Evolutionary conservation across 768 basidiomycete genomes (phyloP).

Genomic region (Pseudohyphozyma bogoriensis): DNA sequence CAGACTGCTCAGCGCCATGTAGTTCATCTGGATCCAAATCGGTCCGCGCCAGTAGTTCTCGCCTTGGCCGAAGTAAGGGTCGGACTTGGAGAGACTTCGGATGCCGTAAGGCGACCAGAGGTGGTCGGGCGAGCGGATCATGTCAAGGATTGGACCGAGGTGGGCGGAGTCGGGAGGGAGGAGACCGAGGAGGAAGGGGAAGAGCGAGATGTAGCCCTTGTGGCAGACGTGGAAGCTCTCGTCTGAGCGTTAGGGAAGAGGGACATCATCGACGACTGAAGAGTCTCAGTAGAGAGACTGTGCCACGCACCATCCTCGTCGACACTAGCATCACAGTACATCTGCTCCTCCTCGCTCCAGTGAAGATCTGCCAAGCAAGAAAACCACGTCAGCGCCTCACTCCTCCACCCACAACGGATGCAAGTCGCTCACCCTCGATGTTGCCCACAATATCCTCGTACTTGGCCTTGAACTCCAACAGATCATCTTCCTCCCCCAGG

Average conservation of each 20-base stretch:
- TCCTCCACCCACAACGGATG: background rate
- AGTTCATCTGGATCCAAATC: constrained; percentile 98
- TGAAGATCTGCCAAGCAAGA: constrained; percentile 57
- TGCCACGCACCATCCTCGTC: constrained; percentile 60
- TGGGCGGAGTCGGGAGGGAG: constrained; percentile 67
- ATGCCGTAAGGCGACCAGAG: constrained; percentile 88
- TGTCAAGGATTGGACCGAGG: constrained; percentile 66
- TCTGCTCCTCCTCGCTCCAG: constrained; percentile 76
- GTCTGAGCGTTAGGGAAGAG: constrained; percentile 46
- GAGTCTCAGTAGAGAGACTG: background rate
- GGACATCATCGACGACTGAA: background rate
- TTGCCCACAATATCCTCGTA: constrained; percentile 73
- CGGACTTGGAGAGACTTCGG: constrained; percentile 74
- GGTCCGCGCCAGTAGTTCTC: constrained; percentile 98
- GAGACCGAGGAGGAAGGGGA: constrained; percentile 79
- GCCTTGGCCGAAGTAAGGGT: constrained; percentile 79
- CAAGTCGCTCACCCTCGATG: constrained; percentile 56
- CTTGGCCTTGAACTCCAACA: constrained; percentile 60
- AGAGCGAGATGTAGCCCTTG: constrained; percentile 81
- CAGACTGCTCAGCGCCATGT: constrained; percentile 67
- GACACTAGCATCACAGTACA: constrained; percentile 87
- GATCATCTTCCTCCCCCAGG: constrained; percentile 74
- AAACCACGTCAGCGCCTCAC: background rate
- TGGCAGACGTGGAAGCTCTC: constrained; percentile 87
- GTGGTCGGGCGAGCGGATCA: constrained; percentile 66